Evolutionary conservation across 352 stramenopile genomes (phyloP), one percentile per base, ranked within the genome.

Genomic region (Pythium aristosporum): DNA sequence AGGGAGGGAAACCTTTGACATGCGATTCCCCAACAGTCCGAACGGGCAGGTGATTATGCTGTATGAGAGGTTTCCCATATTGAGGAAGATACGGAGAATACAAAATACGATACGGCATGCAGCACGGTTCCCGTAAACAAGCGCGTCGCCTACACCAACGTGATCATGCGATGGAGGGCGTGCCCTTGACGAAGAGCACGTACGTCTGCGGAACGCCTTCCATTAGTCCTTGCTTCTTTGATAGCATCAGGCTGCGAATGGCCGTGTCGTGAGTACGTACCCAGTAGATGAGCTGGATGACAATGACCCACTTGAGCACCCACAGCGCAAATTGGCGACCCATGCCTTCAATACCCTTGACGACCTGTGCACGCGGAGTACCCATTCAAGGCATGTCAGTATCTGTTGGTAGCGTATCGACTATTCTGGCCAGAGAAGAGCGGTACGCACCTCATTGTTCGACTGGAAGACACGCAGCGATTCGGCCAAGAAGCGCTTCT

Each of bases 311-410:
- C 69, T 91, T 91, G 21, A 82, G 41, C 5, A 87, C 28, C 66
- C 82, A 89, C 21, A 75, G 69, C 52, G 77, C 52, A 37, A 88
- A 67, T 44, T 79, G 74, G 13, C 68, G 71, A 8, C 67, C 69
- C 11, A 81, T 63, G 43, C 82, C 80, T 41, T 89, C 80, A 13
- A 91, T 73, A 47, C 80, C 88, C 41, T 79, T 71, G 51, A 91
- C 82, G 36, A 91, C 57, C 80, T 90, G 25, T 18, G 41, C 4
- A 49, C 4, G 28, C 20, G 37, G 2, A 7, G 37, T 42, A 42
- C 37, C 1, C 37, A 7, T 16, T 18, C 37, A 42, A 42, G 15
- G 10, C 37, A 6, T 5, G 37, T 42, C 3, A 42, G 37, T 16
- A 18, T 42, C 37, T 18, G 11, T 12, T 42, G 37, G 3, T 42